Percentiles rank a stretch among this genome's conserved stretches.
These are phyloP conservation scores for Plectosphaerella cucumerina DNA, from an alignment of 2,329 filamentous ascomycete genomes.

Conservation along the genomic window DNA sequence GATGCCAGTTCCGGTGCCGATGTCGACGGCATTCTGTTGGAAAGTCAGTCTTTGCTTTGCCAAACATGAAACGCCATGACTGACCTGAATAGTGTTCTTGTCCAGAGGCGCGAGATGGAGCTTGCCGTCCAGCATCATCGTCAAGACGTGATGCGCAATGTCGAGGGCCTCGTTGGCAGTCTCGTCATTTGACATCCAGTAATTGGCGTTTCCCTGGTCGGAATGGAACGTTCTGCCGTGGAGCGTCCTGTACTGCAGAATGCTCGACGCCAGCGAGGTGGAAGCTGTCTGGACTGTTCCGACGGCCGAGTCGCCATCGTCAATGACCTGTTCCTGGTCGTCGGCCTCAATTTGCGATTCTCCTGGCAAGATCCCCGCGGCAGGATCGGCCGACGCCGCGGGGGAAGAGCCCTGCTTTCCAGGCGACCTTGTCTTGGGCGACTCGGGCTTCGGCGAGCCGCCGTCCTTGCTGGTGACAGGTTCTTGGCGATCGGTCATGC, in stretches of 20 bases:
- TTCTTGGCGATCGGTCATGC: too few relatives aligned
- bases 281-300: conserved; percentile 17
- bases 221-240: conserved; percentile 24
- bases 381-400: too few relatives aligned
- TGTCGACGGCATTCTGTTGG: conserved; percentile 13
- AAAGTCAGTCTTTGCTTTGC: conserved; percentile 16
- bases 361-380: too few relatives aligned
- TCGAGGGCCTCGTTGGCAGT: conserved; percentile 24
- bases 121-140: conserved; percentile 16
- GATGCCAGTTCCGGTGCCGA: conserved; percentile 13
- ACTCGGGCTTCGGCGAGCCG: too few relatives aligned
- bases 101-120: conserved; percentile 20
- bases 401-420: too few relatives aligned
- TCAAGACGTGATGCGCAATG: conserved; percentile 21
- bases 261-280: conserved; percentile 19
- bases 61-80: not conserved
- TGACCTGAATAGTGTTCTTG: conserved; percentile 20
- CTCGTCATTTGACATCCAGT: conserved; percentile 28
- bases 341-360: not conserved
- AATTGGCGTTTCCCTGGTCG: conserved; percentile 18
- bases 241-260: conserved; percentile 22
- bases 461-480: too few relatives aligned
- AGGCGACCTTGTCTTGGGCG: too few relatives aligned
- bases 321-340: not conserved
- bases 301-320: conserved; percentile 10